Evolutionary conservation across 2,329 filamentous ascomycete species (phyloP).

Genomic region (Fonsecaea erecta): DNA sequence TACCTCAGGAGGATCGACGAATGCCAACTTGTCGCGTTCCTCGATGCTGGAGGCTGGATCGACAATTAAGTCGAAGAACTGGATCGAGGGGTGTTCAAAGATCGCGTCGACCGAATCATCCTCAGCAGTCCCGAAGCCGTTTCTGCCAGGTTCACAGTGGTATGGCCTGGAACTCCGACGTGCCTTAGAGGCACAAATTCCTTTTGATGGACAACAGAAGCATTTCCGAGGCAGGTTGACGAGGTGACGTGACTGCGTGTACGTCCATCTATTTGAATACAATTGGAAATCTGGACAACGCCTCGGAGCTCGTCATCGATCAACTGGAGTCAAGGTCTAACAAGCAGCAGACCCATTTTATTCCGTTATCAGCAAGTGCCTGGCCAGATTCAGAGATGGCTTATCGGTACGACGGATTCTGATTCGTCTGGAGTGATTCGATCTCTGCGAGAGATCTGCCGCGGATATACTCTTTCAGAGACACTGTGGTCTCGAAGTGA

Average conservation of each 20-base stretch:
- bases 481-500: constrained; percentile 17
- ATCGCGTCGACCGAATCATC: not conserved
- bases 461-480: constrained; percentile 29
- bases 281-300: not conserved
- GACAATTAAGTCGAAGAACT: not conserved
- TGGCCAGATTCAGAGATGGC: constrained; percentile 20
- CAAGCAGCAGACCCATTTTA: constrained; percentile 15
- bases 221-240: constrained; percentile 15
- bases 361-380: constrained; percentile 25
- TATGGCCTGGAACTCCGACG: not conserved
- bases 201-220: not conserved
- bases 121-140: not conserved
- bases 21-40: not conserved
- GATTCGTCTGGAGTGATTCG: constrained; percentile 19
- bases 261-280: constrained; percentile 22
- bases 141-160: not conserved
- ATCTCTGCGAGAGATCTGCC: constrained; percentile 31
- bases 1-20: not conserved
- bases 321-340: constrained; percentile 8
- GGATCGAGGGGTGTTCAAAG: not conserved
- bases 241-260: constrained; percentile 3
- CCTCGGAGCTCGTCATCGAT: constrained; percentile 26
- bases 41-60: not conserved
- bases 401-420: constrained; percentile 7
- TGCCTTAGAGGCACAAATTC: not conserved